phyloP scores from a whole-genome alignment of 2,329 filamentous ascomycete species.

The Arthroderma sp. region DNA sequence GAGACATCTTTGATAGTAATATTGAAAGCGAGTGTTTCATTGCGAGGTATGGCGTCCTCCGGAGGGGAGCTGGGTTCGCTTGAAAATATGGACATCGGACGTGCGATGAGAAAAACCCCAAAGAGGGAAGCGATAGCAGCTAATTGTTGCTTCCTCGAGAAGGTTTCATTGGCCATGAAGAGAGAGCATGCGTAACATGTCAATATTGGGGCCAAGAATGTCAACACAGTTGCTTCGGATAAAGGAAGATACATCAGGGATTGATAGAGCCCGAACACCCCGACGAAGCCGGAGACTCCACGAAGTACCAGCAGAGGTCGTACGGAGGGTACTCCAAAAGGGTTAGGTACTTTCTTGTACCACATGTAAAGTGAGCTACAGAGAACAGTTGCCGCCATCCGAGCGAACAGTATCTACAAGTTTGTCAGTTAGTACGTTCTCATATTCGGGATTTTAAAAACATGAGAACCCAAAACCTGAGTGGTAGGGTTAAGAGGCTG shows the following conservation, averaged over 20 bases:
- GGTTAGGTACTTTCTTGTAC: slow-evolving; percentile 51
- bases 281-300: slow-evolving; percentile 60
- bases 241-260: slow-evolving; percentile 67
- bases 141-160: slow-evolving; percentile 62
- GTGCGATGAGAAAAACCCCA: slow-evolving; percentile 73
- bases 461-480: neutral
- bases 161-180: slow-evolving; percentile 57
- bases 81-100: slow-evolving; percentile 48
- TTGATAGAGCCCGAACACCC: slow-evolving; percentile 67
- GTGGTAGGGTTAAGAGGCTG: too few relatives aligned
- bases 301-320: slow-evolving; percentile 54
- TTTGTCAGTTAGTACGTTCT: neutral
- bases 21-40: neutral
- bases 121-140: slow-evolving; percentile 61
- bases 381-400: slow-evolving; percentile 61
- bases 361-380: slow-evolving; percentile 62
- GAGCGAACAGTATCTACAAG: slow-evolving; percentile 55
- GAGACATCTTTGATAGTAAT: neutral
- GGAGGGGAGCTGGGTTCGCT: slow-evolving; percentile 12
- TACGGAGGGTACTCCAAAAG: slow-evolving; percentile 55
- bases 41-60: slow-evolving; percentile 1
- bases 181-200: slow-evolving; percentile 70
- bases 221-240: slow-evolving; percentile 79
- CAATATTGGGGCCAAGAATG: slow-evolving; percentile 68
- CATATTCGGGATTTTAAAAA: too few relatives aligned